Percentiles rank a stretch among this genome's conserved stretches.
These are phyloP conservation scores for Phytophthora pluvialis DNA, from an alignment of 352 stramenopile species.

Conservation along the genomic window DNA sequence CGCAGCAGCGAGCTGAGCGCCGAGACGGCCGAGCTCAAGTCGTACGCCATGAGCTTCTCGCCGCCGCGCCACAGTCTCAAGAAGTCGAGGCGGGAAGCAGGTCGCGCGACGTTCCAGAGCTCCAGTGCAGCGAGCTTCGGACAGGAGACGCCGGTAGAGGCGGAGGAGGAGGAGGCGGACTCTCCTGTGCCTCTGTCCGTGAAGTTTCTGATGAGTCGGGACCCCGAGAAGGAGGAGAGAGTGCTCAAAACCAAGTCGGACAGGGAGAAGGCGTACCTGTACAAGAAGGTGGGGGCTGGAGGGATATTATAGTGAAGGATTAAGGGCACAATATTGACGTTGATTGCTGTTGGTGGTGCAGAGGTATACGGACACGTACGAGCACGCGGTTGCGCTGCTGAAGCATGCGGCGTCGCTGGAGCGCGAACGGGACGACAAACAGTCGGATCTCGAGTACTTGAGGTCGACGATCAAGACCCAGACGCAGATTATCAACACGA, in stretches of 20 bases:
- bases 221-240: conserved; percentile 66
- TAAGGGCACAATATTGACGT: background rate
- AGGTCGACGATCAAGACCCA: conserved; percentile 57
- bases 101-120: conserved; percentile 7
- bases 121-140: conserved; percentile 10
- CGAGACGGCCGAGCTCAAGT: conserved; percentile 23
- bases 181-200: conserved; percentile 47
- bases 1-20: conserved; percentile 31
- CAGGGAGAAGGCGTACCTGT: conserved; percentile 64
- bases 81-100: conserved; percentile 17
- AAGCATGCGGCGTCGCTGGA: conserved; percentile 57
- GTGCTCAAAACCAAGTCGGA: conserved; percentile 66
- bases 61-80: conserved; percentile 28
- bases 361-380: conserved; percentile 77
- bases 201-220: conserved; percentile 62
- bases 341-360: conserved; percentile 16
- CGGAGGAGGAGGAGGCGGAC: conserved; percentile 17
- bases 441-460: conserved; percentile 55
- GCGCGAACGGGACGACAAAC: conserved; percentile 39
- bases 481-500: conserved; percentile 59
- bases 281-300: conserved; percentile 64
- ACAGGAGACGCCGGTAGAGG: background rate
- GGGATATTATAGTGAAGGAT: background rate
- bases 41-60: conserved; percentile 37
- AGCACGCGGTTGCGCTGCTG: conserved; percentile 55